Base-by-base conservation (phyloP, 129 eudicot genomes). In the Silybum marianum region DNA sequence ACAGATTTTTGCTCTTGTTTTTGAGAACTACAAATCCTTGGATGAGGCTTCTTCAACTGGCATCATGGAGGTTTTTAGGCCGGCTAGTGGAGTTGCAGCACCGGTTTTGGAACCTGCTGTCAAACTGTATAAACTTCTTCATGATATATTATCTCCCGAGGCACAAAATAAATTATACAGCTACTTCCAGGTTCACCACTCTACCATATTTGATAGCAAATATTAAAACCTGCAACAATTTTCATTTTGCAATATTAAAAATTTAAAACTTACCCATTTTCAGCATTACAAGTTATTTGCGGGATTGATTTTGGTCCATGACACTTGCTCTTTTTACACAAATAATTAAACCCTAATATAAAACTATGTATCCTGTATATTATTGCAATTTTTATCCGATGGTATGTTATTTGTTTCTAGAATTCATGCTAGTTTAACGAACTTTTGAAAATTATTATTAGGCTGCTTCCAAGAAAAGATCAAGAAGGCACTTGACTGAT, bases 381-480 rank as follows among this genome's bases (percentile, higher is more conserved):
- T 65, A 16, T 65, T 65, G 69, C 69, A 65, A 22, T 65, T 65
- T 65, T 65, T 21, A 65, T 46, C 16, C 30, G 38, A 73, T 72
- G n/a, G 30, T 85, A 12, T 58, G 46, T 71, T 58, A 46, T 69
- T 48, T 79, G 16, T 63, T 73, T 63, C 51, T 51, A 51, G 63
- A 32, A 46, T 77, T 14, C 8, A 70, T 11, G 30, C 36, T 76
- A 19, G 22, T 24, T 67, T n/a, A 42, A 60, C 76, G 30, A 79
- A 79, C 30, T 73, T 22, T 69, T 67, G 25, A 66, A 66, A 42
- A 14, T 28, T 46, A 69, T 48, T 58, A 80, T 69, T 78, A 93
- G 97, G 91, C 89, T 72, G 95, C 95, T 87, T 90, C 97, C 13
- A 93, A 89, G 60, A 93, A 93, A 88, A 93, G 97, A 82, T 85